phyloP scores from a whole-genome alignment of 306 rosid species.

The Canavalia gladiata region DNA sequence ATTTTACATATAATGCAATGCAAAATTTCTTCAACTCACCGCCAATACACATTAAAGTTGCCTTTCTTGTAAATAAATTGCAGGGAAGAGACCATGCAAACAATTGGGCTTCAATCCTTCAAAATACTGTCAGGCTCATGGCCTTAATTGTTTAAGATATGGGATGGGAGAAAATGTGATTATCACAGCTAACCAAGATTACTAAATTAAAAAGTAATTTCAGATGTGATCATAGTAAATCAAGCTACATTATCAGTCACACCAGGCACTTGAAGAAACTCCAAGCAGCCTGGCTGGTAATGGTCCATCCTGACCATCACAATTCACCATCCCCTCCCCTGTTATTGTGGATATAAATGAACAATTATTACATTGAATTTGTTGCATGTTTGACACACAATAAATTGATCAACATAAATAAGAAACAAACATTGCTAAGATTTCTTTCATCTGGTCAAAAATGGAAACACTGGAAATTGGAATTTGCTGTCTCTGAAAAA shows the following conservation, averaged over 20 bases:
- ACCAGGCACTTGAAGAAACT: conserved; percentile 30
- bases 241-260: conserved; percentile 17
- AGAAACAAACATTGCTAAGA: not conserved
- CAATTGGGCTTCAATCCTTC: not conserved
- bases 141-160: conserved; percentile 3
- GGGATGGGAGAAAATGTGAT: not conserved
- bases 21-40: conserved; percentile 5
- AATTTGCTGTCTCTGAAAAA: not conserved
- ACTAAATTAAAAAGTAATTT: not conserved
- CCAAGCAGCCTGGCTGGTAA: not conserved
- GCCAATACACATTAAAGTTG: conserved; percentile 28
- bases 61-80: not conserved
- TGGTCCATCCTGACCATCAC: not conserved
- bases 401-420: not conserved
- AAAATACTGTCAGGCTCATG: not conserved
- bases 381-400: conserved; percentile 9
- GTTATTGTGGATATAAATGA: not conserved
- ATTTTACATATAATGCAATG: not conserved
- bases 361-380: conserved; percentile 13
- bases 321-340: not conserved
- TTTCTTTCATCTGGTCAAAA: conserved; percentile 3
- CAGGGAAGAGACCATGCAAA: conserved; percentile 16
- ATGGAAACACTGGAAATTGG: too few relatives aligned
- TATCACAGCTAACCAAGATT: conserved; percentile 23
- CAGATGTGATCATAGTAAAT: not conserved